Evolutionary conservation across 805 yeast species (phyloP).

Genomic region (Candida nemodendra): DNA sequence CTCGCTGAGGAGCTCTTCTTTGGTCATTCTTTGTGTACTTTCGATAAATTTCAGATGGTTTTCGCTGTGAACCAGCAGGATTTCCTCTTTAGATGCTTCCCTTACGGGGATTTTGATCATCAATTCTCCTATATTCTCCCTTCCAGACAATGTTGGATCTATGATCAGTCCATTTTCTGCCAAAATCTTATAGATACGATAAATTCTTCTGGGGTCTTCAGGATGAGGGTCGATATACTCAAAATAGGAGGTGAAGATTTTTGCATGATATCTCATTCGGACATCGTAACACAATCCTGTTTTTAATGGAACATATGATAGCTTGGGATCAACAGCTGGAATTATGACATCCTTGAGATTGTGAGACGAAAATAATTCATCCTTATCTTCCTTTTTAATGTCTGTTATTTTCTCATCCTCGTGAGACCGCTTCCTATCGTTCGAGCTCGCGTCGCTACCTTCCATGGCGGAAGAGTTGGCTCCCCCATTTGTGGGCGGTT

Average conservation of each 20-base stretch:
- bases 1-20: constrained; percentile 72
- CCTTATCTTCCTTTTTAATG: constrained; percentile 4
- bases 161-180: constrained; percentile 91
- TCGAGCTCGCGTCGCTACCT: constrained; percentile 6
- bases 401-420: constrained; percentile 3
- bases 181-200: constrained; percentile 85
- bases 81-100: constrained; percentile 85
- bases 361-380: neutral
- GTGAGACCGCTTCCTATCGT: constrained; percentile 2
- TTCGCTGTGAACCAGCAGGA: constrained; percentile 78
- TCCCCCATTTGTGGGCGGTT: neutral
- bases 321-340: constrained; percentile 61
- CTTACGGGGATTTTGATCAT: constrained; percentile 90
- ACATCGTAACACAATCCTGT: constrained; percentile 97
- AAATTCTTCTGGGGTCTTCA: constrained; percentile 95
- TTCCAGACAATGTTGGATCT: constrained; percentile 72
- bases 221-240: constrained; percentile 99
- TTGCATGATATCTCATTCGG: constrained; percentile 96
- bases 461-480: constrained; percentile 1
- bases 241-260: constrained; percentile 84
- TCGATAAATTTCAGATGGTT: constrained; percentile 76
- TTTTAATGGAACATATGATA: constrained; percentile 71
- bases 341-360: constrained; percentile 37
- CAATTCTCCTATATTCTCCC: constrained; percentile 74
- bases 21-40: constrained; percentile 72